Conservation (phyloP, 2,329 filamentous ascomycete species). For the Dendryphion nanum region DNA sequence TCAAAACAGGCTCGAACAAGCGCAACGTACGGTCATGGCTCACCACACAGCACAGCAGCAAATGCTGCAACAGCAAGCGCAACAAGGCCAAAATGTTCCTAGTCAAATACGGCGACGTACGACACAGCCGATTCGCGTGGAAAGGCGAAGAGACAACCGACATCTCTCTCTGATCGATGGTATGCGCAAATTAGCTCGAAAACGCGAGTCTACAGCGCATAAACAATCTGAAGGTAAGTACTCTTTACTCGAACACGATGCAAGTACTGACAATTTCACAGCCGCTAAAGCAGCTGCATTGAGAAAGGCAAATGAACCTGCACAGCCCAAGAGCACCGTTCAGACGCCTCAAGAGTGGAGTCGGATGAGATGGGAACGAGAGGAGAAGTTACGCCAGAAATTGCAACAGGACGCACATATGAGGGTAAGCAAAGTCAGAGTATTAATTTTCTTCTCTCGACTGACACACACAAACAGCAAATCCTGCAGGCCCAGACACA, state of each 20-base stretch:
- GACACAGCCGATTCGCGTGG: conserved; percentile 75
- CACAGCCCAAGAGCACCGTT: conserved; percentile 57
- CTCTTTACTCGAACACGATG: conserved; percentile 1
- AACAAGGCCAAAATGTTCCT: conserved; percentile 49
- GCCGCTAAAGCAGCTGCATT: conserved; percentile 65
- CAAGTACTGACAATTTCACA: conserved; percentile 4
- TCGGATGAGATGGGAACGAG: conserved; percentile 80
- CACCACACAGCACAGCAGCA: conserved; percentile 56
- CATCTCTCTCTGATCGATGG: conserved; percentile 88
- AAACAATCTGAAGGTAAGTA: conserved; percentile 76
- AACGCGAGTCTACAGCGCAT: conserved; percentile 78
- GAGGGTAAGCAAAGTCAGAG: conserved; percentile 40
- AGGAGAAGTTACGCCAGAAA: conserved; percentile 62
- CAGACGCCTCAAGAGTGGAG: conserved; percentile 91
- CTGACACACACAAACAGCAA: conserved; percentile 21
- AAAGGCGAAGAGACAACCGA: conserved; percentile 80
- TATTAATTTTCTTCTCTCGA: background rate
- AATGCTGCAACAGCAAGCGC: conserved; percentile 55
- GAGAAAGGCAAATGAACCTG: conserved; percentile 74
- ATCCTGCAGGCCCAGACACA: conserved; percentile 26
- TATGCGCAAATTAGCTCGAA: conserved; percentile 94
- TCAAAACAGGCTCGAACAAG: conserved; percentile 61
- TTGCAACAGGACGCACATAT: conserved; percentile 54
- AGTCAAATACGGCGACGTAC: conserved; percentile 64
- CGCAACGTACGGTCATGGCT: conserved; percentile 58